These are phyloP conservation scores for Jamesozyma jinghongensis DNA, from an alignment of 805 yeast species.

Conservation along the genomic window DNA sequence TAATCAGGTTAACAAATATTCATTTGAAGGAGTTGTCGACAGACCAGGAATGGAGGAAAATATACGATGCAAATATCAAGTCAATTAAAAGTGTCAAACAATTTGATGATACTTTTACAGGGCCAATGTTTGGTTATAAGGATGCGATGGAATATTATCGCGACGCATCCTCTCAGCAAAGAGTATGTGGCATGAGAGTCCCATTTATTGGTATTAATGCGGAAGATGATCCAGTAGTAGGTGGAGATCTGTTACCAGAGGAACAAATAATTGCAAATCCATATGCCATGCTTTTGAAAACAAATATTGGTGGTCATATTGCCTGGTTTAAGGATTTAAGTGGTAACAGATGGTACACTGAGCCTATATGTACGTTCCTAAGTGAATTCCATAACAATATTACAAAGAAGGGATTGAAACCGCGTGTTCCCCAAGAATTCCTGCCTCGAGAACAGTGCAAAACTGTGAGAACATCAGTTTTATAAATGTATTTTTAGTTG, in stretches of 20 bases:
- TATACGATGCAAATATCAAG: constrained; percentile 17
- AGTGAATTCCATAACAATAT: constrained; percentile 28
- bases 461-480: constrained; percentile 12
- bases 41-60: constrained; percentile 16
- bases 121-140: constrained; percentile 55
- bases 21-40: constrained; percentile 35
- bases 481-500: background rate
- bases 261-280: constrained; percentile 49
- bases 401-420: constrained; percentile 16
- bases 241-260: constrained; percentile 41
- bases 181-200: constrained; percentile 44
- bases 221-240: constrained; percentile 67
- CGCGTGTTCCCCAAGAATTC: constrained; percentile 7
- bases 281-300: constrained; percentile 45
- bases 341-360: constrained; percentile 59
- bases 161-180: constrained; percentile 46
- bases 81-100: constrained; percentile 35
- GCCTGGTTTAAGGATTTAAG: constrained; percentile 56
- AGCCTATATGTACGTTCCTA: constrained; percentile 40
- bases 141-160: constrained; percentile 59
- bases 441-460: constrained; percentile 11
- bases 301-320: constrained; percentile 71
- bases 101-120: constrained; percentile 60
- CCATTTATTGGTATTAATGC: constrained; percentile 61
- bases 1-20: constrained; percentile 34